These are phyloP conservation scores for Cystofilobasidium ferigula DNA, from an alignment of 768 basidiomycete species.

Conservation along the genomic window DNA sequence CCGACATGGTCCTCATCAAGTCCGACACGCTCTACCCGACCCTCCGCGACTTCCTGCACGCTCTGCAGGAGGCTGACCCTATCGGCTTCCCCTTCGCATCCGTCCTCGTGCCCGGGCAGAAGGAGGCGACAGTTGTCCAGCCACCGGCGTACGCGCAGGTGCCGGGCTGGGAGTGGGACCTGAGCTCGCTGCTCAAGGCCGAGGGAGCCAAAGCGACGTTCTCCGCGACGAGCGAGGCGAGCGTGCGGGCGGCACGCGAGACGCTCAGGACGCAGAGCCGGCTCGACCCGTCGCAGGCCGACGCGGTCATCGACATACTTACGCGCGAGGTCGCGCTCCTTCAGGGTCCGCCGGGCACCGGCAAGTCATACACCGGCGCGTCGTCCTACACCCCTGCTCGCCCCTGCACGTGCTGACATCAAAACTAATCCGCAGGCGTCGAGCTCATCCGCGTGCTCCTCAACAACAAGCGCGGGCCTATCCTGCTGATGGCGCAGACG, in stretches of 20 bases:
- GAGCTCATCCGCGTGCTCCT: constrained; percentile 60
- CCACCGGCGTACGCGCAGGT: constrained; percentile 48
- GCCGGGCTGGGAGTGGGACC: too few relatives aligned
- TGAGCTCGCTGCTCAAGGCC: too few relatives aligned
- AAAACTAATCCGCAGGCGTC: constrained; percentile 55
- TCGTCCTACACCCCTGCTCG: constrained; percentile 29
- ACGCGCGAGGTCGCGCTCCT: constrained; percentile 55
- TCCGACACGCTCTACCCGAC: constrained; percentile 57
- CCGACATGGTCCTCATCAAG: constrained; percentile 48
- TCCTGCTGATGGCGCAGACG: constrained; percentile 63
- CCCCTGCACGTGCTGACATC: neutral
- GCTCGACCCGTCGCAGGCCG: constrained; percentile 60
- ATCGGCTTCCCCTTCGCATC: constrained; percentile 37
- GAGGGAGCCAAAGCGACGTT: too few relatives aligned
- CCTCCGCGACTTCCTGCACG: constrained; percentile 56
- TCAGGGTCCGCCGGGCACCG: constrained; percentile 75
- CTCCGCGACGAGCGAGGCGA: constrained; percentile 41
- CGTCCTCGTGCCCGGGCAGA: too few relatives aligned
- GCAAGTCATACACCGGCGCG: constrained; percentile 46
- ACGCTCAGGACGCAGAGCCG: constrained; percentile 44
- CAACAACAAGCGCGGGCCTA: constrained; percentile 46
- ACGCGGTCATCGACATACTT: constrained; percentile 55
- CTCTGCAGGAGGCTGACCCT: constrained; percentile 49
- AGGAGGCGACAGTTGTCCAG: constrained; percentile 42
- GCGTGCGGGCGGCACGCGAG: constrained; percentile 45